Conservation (phyloP, 441 rosid genomes). For the Corymbia citriodora region DNA sequence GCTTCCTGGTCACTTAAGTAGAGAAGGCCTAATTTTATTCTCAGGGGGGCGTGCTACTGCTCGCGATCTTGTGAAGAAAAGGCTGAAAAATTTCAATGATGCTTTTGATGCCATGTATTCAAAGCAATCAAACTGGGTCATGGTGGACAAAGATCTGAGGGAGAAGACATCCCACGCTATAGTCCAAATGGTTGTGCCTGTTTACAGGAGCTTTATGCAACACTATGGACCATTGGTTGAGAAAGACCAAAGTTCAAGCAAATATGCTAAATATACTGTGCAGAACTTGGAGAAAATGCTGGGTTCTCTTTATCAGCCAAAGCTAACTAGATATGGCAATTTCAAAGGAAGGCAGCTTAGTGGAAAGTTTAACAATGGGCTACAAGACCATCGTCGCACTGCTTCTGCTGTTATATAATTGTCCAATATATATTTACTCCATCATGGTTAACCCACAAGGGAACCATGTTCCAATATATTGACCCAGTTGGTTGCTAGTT, state of each 20-base stretch:
- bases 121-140: conserved; percentile 74
- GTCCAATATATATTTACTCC: background rate
- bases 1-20: conserved; percentile 80
- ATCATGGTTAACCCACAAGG: background rate
- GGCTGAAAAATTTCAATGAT: conserved; percentile 79
- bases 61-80: conserved; percentile 97
- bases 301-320: conserved; percentile 65
- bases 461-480: background rate
- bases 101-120: conserved; percentile 76
- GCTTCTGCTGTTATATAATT: conserved; percentile 74
- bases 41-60: conserved; percentile 99
- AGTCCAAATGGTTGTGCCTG: conserved; percentile 75
- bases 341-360: conserved; percentile 63
- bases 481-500: background rate
- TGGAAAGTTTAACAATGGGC: conserved; percentile 45
- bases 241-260: conserved; percentile 73
- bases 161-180: conserved; percentile 77
- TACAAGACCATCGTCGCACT: conserved; percentile 68
- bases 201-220: conserved; percentile 96
- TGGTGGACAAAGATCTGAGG: conserved; percentile 77
- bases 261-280: conserved; percentile 82
- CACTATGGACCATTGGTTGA: conserved; percentile 94
- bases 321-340: conserved; percentile 80
- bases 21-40: conserved; percentile 91
- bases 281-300: conserved; percentile 82